Percentiles rank a stretch among this genome's conserved stretches.
Conservation (phyloP, 495 filamentous ascomycete genomes). For the Hyaloscypha finlandica region DNA sequence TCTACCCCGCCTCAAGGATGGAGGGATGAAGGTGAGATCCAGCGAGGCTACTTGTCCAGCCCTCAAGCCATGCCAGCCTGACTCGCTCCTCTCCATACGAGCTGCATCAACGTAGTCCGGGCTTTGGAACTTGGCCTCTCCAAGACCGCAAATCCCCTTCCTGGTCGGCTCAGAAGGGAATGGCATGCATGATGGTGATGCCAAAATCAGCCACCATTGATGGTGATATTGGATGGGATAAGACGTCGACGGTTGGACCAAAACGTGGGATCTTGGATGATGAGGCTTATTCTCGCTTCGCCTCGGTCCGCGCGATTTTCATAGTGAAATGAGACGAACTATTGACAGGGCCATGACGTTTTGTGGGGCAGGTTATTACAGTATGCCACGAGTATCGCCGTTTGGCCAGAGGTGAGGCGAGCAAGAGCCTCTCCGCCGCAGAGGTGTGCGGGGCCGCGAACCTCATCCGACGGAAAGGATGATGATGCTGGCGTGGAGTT, state of each 20-base stretch:
- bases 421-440: not conserved
- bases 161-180: constrained; percentile 1
- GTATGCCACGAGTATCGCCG: not conserved
- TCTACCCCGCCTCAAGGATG: not conserved
- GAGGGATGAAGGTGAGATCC: not conserved
- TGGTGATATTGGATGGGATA: constrained; percentile 10
- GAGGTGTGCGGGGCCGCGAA: not conserved
- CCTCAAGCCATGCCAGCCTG: not conserved
- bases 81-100: constrained; percentile 16
- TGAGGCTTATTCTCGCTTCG: constrained; percentile 11
- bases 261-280: constrained; percentile 23
- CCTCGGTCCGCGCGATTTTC: not conserved
- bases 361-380: constrained; percentile 12
- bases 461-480: not conserved
- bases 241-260: not conserved
- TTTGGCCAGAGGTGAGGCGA: not conserved
- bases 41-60: not conserved
- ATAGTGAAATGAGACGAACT: constrained; percentile 15
- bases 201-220: constrained; percentile 22
- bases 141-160: not conserved
- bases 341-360: constrained; percentile 18
- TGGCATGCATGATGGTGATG: constrained; percentile 27
- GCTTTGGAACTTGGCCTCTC: constrained; percentile 5
- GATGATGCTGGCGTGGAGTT: not conserved
- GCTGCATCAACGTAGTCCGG: constrained; percentile 19